Conservation (phyloP, 495 filamentous ascomycete species). For the Penicillium coffeae region DNA sequence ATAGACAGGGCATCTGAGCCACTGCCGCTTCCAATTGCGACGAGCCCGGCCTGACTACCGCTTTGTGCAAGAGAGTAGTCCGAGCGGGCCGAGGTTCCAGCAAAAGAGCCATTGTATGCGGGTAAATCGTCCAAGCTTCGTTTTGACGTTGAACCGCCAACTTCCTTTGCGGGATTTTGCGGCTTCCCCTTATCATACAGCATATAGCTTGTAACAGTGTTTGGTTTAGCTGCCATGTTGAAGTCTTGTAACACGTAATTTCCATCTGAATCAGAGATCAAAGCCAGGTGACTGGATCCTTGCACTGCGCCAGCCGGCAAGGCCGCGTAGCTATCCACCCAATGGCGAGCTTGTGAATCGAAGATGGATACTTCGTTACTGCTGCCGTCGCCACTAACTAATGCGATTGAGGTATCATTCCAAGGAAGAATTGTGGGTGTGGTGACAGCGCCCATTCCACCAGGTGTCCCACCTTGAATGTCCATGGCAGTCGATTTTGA, state of each 20-base stretch:
- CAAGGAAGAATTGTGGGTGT: slow-evolving; percentile 73
- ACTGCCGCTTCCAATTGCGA: slow-evolving; percentile 76
- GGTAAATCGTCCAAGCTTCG: slow-evolving; percentile 62
- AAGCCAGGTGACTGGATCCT: slow-evolving; percentile 51
- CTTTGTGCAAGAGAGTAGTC: slow-evolving; percentile 63
- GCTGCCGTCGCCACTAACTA: slow-evolving; percentile 67
- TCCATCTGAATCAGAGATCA: slow-evolving; percentile 69
- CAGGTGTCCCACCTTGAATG: slow-evolving; percentile 19
- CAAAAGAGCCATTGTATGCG: slow-evolving; percentile 69
- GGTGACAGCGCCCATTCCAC: slow-evolving; percentile 58
- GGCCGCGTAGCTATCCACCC: slow-evolving; percentile 61
- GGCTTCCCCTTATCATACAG: slow-evolving; percentile 47
- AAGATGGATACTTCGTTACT: slow-evolving; percentile 70
- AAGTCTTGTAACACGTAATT: slow-evolving; percentile 82
- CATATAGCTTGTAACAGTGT: slow-evolving; percentile 64
- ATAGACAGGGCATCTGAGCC: slow-evolving; percentile 59
- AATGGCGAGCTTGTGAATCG: slow-evolving; percentile 18
- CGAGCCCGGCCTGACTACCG: slow-evolving; percentile 44
- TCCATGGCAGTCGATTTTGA: background rate
- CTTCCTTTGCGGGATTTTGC: slow-evolving; percentile 28
- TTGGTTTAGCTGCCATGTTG: slow-evolving; percentile 73
- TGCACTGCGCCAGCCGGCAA: slow-evolving; percentile 56
- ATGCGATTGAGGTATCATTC: slow-evolving; percentile 64
- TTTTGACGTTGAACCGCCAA: slow-evolving; percentile 34
- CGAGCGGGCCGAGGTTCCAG: slow-evolving; percentile 56